A percentile compares a stretch with the other conserved stretches of the same genome.
phyloP scores from a whole-genome alignment of 208 protist genomes.

The Porcisia deanei region DNA sequence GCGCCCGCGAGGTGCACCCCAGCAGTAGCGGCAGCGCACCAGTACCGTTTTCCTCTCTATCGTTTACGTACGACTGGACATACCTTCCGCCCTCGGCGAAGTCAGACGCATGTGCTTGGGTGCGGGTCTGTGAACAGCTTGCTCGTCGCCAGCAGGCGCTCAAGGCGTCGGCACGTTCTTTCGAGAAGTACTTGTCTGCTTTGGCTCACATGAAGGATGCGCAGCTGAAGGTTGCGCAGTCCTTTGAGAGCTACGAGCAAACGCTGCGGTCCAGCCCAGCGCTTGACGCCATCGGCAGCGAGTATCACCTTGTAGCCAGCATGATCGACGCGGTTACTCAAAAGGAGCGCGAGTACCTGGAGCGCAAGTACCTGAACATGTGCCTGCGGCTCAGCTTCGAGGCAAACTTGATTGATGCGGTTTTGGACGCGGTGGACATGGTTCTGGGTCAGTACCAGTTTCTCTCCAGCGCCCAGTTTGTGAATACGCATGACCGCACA shows the following conservation, averaged over 20 bases:
- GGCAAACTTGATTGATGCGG: constrained; percentile 57
- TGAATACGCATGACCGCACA: constrained; percentile 28
- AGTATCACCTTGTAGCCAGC: constrained; percentile 24
- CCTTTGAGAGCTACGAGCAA: constrained; percentile 40
- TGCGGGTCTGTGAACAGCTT: constrained; percentile 40
- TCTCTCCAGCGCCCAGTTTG: constrained; percentile 29
- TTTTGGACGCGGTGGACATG: constrained; percentile 69
- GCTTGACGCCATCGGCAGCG: constrained; percentile 28
- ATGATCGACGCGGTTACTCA: constrained; percentile 32
- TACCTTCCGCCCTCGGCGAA: constrained; percentile 28
- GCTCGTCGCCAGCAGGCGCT: constrained; percentile 44
- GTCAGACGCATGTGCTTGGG: constrained; percentile 48
- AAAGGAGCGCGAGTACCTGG: constrained; percentile 35
- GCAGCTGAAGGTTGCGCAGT: constrained; percentile 36
- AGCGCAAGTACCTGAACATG: constrained; percentile 60
- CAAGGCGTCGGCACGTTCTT: constrained; percentile 37
- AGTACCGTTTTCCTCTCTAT: constrained; percentile 18
- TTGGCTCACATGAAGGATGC: constrained; percentile 32
- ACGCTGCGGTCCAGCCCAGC: constrained; percentile 31
- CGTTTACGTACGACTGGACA: constrained; percentile 31
- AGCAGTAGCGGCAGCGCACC: constrained; percentile 11
- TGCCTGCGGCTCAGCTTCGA: constrained; percentile 67
- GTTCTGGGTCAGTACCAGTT: constrained; percentile 57
- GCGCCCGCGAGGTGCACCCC: constrained; percentile 4
- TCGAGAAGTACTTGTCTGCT: constrained; percentile 49